Evolutionary conservation across 495 filamentous ascomycete species (phyloP).

Genomic region (Hypoxylon lienhwacheense): DNA sequence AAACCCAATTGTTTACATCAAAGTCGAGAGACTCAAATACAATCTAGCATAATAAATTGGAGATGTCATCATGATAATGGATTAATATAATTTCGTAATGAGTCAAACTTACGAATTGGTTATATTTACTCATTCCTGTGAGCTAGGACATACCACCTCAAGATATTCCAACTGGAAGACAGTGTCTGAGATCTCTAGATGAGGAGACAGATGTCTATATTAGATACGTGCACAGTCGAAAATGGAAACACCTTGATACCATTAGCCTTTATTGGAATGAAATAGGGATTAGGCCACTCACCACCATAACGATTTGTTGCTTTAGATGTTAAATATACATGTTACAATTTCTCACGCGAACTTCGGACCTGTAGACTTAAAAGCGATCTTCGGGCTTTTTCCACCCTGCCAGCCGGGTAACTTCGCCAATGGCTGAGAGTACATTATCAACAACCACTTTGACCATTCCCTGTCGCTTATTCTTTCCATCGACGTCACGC

Average conservation of each 20-base stretch:
- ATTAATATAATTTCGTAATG: background rate
- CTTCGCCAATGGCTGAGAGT: slow-evolving; percentile 71
- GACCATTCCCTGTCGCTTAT: slow-evolving; percentile 79
- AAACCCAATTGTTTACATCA: slow-evolving; percentile 42
- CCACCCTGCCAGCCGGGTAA: slow-evolving; percentile 69
- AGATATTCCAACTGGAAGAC: background rate
- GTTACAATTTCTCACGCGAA: slow-evolving; percentile 14
- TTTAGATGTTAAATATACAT: background rate
- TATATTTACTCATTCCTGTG: background rate
- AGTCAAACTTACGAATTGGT: slow-evolving; percentile 11
- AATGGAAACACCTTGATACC: background rate
- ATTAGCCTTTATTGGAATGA: background rate
- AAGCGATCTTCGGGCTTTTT: slow-evolving; percentile 48
- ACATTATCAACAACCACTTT: slow-evolving; percentile 84
- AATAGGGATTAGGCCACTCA: slow-evolving; percentile 5
- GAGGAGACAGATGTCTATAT: slow-evolving; percentile 1
- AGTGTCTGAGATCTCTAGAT: background rate
- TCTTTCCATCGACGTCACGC: slow-evolving; percentile 49
- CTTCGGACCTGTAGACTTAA: slow-evolving; percentile 4
- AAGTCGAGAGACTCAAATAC: slow-evolving; percentile 43
- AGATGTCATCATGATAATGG: slow-evolving; percentile 35
- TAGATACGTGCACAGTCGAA: background rate
- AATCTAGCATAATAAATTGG: slow-evolving; percentile 44
- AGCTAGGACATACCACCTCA: background rate
- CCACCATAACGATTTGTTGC: background rate